Percentiles rank a stretch among this genome's conserved stretches.
These are phyloP conservation scores for Annulohypoxylon moriforme DNA, from an alignment of 495 filamentous ascomycete species.

Conservation along the genomic window DNA sequence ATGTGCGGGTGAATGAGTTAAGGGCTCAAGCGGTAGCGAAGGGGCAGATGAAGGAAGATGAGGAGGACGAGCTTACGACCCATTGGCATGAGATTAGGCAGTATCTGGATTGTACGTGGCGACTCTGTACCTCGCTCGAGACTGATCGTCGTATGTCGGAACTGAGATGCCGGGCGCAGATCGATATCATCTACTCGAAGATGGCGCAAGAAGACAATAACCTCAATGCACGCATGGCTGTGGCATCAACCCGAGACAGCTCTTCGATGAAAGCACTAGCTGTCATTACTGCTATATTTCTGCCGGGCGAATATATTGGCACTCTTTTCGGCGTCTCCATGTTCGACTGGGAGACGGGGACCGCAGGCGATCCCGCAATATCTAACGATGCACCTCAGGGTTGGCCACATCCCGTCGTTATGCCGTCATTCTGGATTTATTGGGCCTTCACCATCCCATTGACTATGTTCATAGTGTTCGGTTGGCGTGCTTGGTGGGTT, in stretches of 20 bases:
- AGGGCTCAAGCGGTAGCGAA: conserved; percentile 19
- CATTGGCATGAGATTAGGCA: conserved; percentile 53
- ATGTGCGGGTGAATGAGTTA: conserved; percentile 38
- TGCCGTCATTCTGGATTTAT: conserved; percentile 52
- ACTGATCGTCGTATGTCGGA: conserved; percentile 51
- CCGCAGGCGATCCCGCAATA: conserved; percentile 41
- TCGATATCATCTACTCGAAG: conserved; percentile 53
- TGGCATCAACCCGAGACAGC: conserved; percentile 51
- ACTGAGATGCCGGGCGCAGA: conserved; percentile 49
- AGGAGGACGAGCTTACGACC: conserved; percentile 40
- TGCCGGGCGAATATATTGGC: conserved; percentile 52
- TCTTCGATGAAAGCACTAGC: conserved; percentile 53
- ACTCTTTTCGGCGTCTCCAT: conserved; percentile 50
- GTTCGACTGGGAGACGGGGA: conserved; percentile 47
- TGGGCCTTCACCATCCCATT: conserved; percentile 50
- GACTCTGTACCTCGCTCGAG: conserved; percentile 51
- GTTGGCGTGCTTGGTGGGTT: conserved; percentile 53
- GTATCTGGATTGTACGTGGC: conserved; percentile 50
- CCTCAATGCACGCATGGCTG: conserved; percentile 51
- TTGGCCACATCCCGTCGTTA: conserved; percentile 42
- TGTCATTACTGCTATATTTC: conserved; percentile 51
- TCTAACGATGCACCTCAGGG: conserved; percentile 30
- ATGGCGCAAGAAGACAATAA: conserved; percentile 53
- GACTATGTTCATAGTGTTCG: conserved; percentile 46
- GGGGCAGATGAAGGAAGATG: conserved; percentile 34